A percentile compares a stretch with the other conserved stretches of the same genome.
Evolutionary conservation across 1,284 basidiomycete genomes (phyloP).

Genomic region (Filobasidium uniguttulatum): DNA sequence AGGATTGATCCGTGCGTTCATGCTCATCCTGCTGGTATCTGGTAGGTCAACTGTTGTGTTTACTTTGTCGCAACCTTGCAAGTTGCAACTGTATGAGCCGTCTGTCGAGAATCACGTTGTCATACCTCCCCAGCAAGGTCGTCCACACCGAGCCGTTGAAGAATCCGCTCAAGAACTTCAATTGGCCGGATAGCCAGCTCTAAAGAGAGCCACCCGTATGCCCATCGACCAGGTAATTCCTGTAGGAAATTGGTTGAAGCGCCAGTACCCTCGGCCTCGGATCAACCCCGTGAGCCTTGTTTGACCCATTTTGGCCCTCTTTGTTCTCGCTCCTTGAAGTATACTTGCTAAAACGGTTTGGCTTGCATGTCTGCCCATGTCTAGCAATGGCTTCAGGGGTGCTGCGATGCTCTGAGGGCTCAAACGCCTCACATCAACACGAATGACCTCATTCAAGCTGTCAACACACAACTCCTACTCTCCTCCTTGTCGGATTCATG

Average conservation of each 20-base stretch:
- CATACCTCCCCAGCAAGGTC: too few species aligned
- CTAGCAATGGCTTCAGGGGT: constrained; percentile 10
- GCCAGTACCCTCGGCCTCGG: constrained; percentile 23
- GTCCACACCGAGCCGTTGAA: too few species aligned
- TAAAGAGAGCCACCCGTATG: constrained; percentile 1
- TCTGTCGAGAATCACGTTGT: too few species aligned
- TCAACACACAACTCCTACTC: constrained; percentile 12
- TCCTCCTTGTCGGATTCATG: constrained; percentile 19
- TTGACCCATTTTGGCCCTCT: constrained; percentile 23
- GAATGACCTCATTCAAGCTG: constrained; percentile 11
- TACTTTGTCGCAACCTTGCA: too few species aligned
- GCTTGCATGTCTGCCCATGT: background rate
- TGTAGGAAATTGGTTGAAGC: constrained; percentile 16
- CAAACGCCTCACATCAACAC: constrained; percentile 2
- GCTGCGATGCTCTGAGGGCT: constrained; percentile 2
- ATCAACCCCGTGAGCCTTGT: constrained; percentile 22
- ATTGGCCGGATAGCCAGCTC: too few species aligned
- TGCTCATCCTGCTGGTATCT: too few species aligned
- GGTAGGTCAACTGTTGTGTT: too few species aligned
- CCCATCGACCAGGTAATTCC: constrained; percentile 4
- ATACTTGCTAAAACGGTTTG: background rate
- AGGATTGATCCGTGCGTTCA: too few species aligned
- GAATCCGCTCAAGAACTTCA: too few species aligned
- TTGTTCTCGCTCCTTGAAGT: constrained; percentile 17
- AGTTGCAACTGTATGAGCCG: too few species aligned